Base-by-base conservation (phyloP, 495 filamentous ascomycete genomes). In the Trichoderma erinaceum region DNA sequence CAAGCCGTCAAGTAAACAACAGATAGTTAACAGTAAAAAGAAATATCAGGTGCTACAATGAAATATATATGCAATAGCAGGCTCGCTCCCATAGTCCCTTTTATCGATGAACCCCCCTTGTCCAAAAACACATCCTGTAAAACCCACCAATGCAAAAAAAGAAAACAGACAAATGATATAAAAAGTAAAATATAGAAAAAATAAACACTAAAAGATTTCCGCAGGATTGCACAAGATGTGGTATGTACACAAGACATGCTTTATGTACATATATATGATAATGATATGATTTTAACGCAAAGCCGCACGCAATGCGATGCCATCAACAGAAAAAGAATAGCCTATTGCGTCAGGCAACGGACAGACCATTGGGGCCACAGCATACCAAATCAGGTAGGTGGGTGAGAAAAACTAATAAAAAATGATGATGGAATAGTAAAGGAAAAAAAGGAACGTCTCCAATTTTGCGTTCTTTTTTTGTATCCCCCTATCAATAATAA, bases 381-480 rank as follows among this genome's bases (percentile, higher is more conserved):
- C 21, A 27, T 15, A 27, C 25, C 56, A 25, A 61, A 61, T 29
- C 27, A 21, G 56, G 56, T 61, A 61, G 56, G 56, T 32, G 56
- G 48, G 16, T 52, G 48, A 25, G 44, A n/a, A 6, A 11, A 16
- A 16, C 10, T 48, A 6, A 8, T 4, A 48, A 16, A 3, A 6
- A 48, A n/a, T 12, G 12, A 16, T n/a, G 18, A 48, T 15, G 44
- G 18, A 48, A 48, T 48, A 16, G 50, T 2, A 61, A 58, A 61
- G 2, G 15, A 15, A 61, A 32, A 56, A 56, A 56, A 56, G 16
- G 25, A 61, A 29, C 27, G 56, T 61, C 56, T 25, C 56, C 56
- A 61, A 61, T 61, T 67, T 65, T 68, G 58, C 66, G 11, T 25
- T 41, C 43, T 21, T 61, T 58, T 58, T 61, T 32, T 27, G 15